Base-by-base conservation (phyloP, 352 stramenopile species). In the Globisporangium emineosum region DNA sequence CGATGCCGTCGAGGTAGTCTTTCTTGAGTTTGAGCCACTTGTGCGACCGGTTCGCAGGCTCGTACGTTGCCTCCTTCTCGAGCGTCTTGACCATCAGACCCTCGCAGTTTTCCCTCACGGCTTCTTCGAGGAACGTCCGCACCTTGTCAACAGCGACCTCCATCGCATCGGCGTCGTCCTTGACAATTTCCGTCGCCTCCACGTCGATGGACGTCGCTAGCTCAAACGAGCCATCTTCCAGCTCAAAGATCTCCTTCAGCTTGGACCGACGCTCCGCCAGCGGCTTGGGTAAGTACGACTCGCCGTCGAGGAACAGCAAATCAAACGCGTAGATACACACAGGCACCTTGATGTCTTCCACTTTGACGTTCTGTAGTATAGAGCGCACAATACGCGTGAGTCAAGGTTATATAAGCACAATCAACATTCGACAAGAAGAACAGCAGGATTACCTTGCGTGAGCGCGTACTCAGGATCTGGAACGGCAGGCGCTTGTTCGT, bases 11-110 rank as follows among this genome's bases (percentile, higher is more conserved):
- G 1, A 99, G 73, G 65, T 99, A 99, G 77, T 99, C 98, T 73
- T 99, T 99, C 78, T 99, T 99, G 7, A 99, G 86, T 73, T 99
- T 99, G 49, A 99, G 84, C 98, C 98, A 99, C 75, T 99, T 99
- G 61, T 99, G 85, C 9, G 96, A 99, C 42, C 97, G 90, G 65
- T 97, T 98, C 7, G 94, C 98, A 7, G 98, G 97, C 71, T 99
- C 93, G 75, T 99, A 99, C 1, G 93, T 97, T 21, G 93, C 93
- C 75, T 99, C 97, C 23, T 93, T 86, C 65, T 98, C 86, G 3
- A 99, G 83, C 19, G 97, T 99, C 77, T 99, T 99, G n/a, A 99
- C 96, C 97, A 99, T 99, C 29, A 99, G 81, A 17, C 98, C 96
- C 74, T 98, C 96, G 65, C 93, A 98, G 55, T 97, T 94, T 54